phyloP scores from a whole-genome alignment of 805 yeast genomes.

The Candida silvicultrix region DNA sequence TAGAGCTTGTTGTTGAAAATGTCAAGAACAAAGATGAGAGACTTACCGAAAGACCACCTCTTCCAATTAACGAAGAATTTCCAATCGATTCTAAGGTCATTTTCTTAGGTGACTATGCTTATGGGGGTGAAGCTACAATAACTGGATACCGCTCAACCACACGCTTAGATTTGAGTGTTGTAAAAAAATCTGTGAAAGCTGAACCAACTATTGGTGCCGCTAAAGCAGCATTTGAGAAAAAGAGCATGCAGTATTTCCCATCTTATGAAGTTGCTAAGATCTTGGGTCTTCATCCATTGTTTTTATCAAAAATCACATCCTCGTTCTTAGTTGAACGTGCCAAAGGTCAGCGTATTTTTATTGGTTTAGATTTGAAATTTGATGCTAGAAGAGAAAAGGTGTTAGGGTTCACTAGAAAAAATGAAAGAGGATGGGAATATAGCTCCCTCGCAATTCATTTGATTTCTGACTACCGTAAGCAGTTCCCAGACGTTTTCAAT shows the following conservation, averaged over 20 bases:
- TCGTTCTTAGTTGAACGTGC: conserved; percentile 54
- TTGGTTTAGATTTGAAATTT: conserved; percentile 82
- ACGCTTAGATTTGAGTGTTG: conserved; percentile 47
- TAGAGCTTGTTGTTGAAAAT: conserved; percentile 71
- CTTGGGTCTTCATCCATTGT: conserved; percentile 51
- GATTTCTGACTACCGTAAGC: conserved; percentile 49
- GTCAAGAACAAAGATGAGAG: conserved; percentile 73
- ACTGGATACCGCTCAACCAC: conserved; percentile 47
- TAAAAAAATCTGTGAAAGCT: conserved; percentile 34
- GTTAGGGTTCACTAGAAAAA: conserved; percentile 74
- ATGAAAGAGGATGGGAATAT: conserved; percentile 71
- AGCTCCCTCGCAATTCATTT: conserved; percentile 68
- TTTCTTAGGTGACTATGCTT: conserved; percentile 80
- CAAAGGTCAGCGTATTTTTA: conserved; percentile 46
- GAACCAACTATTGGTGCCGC: conserved; percentile 65
- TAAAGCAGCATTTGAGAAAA: conserved; percentile 51
- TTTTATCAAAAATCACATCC: conserved; percentile 75
- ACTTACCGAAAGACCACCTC: conserved; percentile 62
- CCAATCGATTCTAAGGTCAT: conserved; percentile 69
- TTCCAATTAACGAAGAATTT: conserved; percentile 76
- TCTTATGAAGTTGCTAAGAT: conserved; percentile 57
- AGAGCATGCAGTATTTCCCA: conserved; percentile 53
- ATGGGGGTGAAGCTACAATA: conserved; percentile 72
- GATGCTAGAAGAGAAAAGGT: conserved; percentile 78
- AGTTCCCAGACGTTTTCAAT: conserved; percentile 58